phyloP scores from a whole-genome alignment of 331 rosid genomes.

The Saraca asoca region DNA sequence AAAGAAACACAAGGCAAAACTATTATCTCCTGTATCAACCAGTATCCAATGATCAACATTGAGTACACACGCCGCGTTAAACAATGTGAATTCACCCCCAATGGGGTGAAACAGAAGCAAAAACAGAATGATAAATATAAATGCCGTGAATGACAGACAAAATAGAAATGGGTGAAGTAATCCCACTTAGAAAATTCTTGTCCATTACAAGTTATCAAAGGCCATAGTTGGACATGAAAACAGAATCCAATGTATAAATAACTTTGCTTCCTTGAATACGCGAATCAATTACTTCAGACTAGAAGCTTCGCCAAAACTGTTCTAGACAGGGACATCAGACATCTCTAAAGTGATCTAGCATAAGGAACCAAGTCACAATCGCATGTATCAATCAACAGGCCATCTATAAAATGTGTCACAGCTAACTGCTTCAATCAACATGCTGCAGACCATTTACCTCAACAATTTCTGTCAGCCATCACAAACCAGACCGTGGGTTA shows the following conservation, averaged over 20 bases:
- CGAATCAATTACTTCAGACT: not conserved
- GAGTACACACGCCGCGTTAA: conserved; percentile 8
- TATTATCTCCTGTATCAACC: not conserved
- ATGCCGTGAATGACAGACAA: not conserved
- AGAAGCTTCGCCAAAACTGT: not conserved
- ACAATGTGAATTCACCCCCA: not conserved
- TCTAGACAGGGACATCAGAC: conserved; percentile 27
- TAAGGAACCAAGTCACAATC: conserved; percentile 22
- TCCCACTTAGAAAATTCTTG: not conserved
- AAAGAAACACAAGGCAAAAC: conserved; percentile 1
- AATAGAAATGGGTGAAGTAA: conserved; percentile 11
- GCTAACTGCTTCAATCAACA: conserved; percentile 30
- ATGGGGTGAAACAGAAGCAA: not conserved
- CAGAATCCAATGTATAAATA: not conserved
- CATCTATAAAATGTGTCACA: conserved; percentile 33
- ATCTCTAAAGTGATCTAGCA: conserved; percentile 5
- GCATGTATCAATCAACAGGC: conserved; percentile 28
- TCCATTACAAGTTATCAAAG: not conserved
- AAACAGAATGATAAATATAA: not conserved
- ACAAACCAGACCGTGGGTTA: conserved; percentile 40
- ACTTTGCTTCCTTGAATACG: too few relatives aligned
- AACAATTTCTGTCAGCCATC: conserved; percentile 42
- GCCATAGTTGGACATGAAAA: not conserved
- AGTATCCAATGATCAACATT: not conserved
- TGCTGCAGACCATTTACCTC: conserved; percentile 48